phyloP scores from a whole-genome alignment of 2,329 filamentous ascomycete genomes.

The Hypoxylon sp. region DNA sequence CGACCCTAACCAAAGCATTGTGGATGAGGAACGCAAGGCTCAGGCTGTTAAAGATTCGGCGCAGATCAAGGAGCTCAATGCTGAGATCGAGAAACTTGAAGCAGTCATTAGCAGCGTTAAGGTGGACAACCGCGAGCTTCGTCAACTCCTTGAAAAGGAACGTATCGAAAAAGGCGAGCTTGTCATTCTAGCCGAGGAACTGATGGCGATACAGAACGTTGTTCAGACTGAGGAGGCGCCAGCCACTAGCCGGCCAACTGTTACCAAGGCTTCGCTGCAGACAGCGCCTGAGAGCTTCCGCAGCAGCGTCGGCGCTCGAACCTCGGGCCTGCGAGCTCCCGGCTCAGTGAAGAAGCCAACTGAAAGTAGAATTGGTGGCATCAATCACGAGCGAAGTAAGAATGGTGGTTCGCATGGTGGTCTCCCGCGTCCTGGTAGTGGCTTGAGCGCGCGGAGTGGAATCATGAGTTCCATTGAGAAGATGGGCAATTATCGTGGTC shows the following conservation, averaged over 20 bases:
- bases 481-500: conserved; percentile 78
- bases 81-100: conserved; percentile 81
- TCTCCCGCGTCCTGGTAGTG: conserved; percentile 66
- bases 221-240: conserved; percentile 52
- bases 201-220: conserved; percentile 78
- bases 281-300: conserved; percentile 61
- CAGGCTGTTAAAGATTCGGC: conserved; percentile 76
- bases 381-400: conserved; percentile 63
- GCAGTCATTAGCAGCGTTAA: conserved; percentile 80
- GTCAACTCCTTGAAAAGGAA: conserved; percentile 78
- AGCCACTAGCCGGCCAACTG: conserved; percentile 32
- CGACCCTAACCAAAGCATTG: conserved; percentile 62
- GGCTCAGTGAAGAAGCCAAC: conserved; percentile 61
- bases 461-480: conserved; percentile 90
- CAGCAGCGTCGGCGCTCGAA: conserved; percentile 66
- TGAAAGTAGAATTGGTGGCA: conserved; percentile 65
- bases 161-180: conserved; percentile 87
- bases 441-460: conserved; percentile 70
- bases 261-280: conserved; percentile 28
- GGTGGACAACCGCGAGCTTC: conserved; percentile 76
- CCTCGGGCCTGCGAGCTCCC: conserved; percentile 74
- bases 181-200: conserved; percentile 85
- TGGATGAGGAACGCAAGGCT: conserved; percentile 67
- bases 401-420: conserved; percentile 59
- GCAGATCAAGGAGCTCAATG: conserved; percentile 78